Conservation (phyloP, 495 filamentous ascomycete genomes). For the Bacidia gigantensis region DNA sequence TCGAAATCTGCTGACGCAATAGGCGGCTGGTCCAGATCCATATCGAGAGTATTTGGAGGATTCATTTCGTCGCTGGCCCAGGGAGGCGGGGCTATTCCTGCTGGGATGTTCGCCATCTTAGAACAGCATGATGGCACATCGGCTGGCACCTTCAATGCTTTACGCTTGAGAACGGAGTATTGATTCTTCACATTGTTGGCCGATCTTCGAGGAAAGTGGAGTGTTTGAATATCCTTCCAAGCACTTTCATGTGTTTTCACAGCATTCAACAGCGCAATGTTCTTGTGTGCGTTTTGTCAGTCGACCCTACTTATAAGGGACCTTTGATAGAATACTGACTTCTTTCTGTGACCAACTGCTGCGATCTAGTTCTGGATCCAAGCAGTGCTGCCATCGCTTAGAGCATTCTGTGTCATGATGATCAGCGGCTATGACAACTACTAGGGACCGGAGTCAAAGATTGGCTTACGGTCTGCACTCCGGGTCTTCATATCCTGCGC, state of each 20-base stretch:
- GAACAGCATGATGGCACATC: neutral
- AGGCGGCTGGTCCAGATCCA: neutral
- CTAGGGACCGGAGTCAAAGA: neutral
- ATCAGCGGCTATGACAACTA: neutral
- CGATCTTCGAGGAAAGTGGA: neutral
- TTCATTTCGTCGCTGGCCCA: neutral
- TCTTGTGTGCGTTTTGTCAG: neutral
- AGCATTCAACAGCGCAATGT: neutral
- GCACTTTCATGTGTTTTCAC: conserved; percentile 6
- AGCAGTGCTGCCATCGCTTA: conserved; percentile 4
- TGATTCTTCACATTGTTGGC: conserved; percentile 3
- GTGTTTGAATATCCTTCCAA: conserved; percentile 8
- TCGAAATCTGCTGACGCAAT: neutral
- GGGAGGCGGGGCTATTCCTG: neutral
- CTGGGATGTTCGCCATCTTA: neutral
- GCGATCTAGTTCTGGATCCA: conserved; percentile 1
- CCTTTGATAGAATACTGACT: neutral
- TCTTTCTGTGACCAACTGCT: neutral
- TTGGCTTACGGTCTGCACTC: conserved; percentile 5
- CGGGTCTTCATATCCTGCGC: neutral
- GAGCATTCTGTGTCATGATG: neutral
- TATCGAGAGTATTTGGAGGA: neutral
- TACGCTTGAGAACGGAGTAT: neutral
- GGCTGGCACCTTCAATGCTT: neutral
- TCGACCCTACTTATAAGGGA: too few species aligned